Evolutionary conservation across 108 stramenopile species (phyloP).

Genomic region (Fragilariopsis cylindrus): DNA sequence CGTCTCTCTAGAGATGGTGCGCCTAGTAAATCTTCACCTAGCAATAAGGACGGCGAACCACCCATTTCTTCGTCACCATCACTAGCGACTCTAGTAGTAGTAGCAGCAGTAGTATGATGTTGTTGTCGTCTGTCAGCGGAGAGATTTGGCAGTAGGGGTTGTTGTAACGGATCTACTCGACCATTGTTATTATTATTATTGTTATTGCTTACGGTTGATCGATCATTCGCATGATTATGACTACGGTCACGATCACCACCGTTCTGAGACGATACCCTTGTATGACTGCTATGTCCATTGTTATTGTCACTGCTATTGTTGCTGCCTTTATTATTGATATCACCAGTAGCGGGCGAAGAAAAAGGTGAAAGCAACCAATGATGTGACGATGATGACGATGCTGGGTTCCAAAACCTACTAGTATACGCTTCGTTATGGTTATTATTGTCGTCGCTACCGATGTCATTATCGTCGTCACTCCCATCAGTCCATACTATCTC

Average conservation of each 20-base stretch:
- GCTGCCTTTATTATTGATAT: neutral
- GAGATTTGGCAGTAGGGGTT: neutral
- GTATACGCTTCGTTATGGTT: neutral
- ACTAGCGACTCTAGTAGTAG: too few species aligned
- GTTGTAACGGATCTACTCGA: neutral
- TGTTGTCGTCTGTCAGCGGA: neutral
- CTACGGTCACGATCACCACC: too few species aligned
- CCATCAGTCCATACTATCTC: conserved; percentile 1
- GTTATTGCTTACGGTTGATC: neutral
- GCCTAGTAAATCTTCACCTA: neutral
- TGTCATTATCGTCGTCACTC: neutral
- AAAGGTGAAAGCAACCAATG: neutral
- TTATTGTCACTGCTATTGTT: neutral
- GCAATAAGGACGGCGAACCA: neutral
- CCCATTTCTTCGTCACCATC: neutral
- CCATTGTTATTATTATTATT: neutral
- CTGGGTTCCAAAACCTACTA: neutral
- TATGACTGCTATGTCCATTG: neutral
- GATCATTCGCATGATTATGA: too few species aligned
- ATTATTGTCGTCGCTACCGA: neutral
- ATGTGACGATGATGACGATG: neutral
- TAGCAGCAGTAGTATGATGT: too few species aligned
- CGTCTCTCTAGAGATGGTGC: too few species aligned
- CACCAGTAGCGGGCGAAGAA: neutral
- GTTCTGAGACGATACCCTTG: too few species aligned